These are phyloP conservation scores for Blastobotrys muscicola DNA, from an alignment of 805 yeast species.

Conservation along the genomic window DNA sequence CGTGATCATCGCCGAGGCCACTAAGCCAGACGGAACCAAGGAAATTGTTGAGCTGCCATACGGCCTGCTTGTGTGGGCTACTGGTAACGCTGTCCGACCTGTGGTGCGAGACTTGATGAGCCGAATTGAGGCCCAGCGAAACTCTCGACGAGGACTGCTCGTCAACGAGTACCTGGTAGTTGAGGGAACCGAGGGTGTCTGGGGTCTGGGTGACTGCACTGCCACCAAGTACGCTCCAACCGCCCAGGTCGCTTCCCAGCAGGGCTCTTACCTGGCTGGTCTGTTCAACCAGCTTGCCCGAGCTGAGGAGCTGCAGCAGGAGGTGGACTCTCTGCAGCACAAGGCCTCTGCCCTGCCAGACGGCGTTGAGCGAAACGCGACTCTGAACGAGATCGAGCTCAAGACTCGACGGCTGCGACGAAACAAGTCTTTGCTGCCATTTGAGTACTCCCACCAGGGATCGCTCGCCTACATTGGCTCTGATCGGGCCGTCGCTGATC, in stretches of 20 bases:
- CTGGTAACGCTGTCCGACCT: conserved; percentile 87
- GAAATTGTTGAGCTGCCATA: conserved; percentile 63
- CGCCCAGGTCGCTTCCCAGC: conserved; percentile 95
- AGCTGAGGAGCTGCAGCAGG: conserved; percentile 27
- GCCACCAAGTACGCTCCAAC: conserved; percentile 86
- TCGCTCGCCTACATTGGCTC: conserved; percentile 86
- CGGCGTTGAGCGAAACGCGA: conserved; percentile 27
- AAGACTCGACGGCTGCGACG: conserved; percentile 33
- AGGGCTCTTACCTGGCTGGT: conserved; percentile 72
- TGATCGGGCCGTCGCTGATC: conserved; percentile 90
- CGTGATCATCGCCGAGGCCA: conserved; percentile 59
- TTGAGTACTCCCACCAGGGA: conserved; percentile 83
- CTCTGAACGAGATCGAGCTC: conserved; percentile 39
- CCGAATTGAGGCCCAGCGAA: conserved; percentile 59
- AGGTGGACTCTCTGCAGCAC: conserved; percentile 32
- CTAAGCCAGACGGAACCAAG: conserved; percentile 56
- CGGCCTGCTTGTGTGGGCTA: conserved; percentile 94
- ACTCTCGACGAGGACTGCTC: conserved; percentile 83
- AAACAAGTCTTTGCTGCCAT: conserved; percentile 36
- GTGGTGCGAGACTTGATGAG: conserved; percentile 57
- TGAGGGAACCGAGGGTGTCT: conserved; percentile 74
- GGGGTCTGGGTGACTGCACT: conserved; percentile 92
- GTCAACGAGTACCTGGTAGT: conserved; percentile 76
- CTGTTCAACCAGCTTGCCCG: conserved; percentile 48
- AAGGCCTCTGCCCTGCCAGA: conserved; percentile 18